These are phyloP conservation scores for Kodamaea ohmeri DNA, from an alignment of 1,139 yeast species.

Conservation along the genomic window DNA sequence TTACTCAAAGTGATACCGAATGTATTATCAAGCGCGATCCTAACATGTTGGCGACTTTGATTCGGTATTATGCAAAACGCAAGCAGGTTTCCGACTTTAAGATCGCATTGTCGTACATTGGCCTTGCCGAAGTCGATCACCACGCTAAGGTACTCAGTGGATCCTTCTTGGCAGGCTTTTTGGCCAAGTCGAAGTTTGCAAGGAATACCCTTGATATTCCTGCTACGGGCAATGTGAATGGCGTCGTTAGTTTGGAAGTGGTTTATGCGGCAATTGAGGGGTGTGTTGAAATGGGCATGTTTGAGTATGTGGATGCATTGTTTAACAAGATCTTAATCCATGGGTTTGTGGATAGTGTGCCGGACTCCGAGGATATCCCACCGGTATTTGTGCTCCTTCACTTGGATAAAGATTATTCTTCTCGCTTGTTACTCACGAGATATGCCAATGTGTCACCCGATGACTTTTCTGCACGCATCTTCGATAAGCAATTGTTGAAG, in stretches of 20 bases:
- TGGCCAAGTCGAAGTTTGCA: slow-evolving; percentile 31
- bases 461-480: slow-evolving; percentile 20
- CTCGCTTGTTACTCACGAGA: slow-evolving; percentile 8
- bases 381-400: slow-evolving; percentile 7
- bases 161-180: slow-evolving; percentile 21
- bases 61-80: slow-evolving; percentile 26
- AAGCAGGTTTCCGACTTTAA: slow-evolving; percentile 22
- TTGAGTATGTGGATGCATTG: slow-evolving; percentile 32
- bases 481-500: slow-evolving; percentile 26
- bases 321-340: slow-evolving; percentile 36
- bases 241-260: slow-evolving; percentile 15
- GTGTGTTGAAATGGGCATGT: slow-evolving; percentile 29
- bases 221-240: slow-evolving; percentile 1
- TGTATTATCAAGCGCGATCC: slow-evolving; percentile 27
- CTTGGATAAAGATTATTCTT: slow-evolving; percentile 7
- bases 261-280: slow-evolving; percentile 31
- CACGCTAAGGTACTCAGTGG: slow-evolving; percentile 24
- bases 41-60: slow-evolving; percentile 24
- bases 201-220: slow-evolving; percentile 8
- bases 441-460: slow-evolving; percentile 11
- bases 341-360: slow-evolving; percentile 19
- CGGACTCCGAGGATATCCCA: background rate
- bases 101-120: slow-evolving; percentile 28
- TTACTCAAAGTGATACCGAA: background rate
- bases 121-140: slow-evolving; percentile 28